Evolutionary conservation across 106 monocot species (phyloP), one percentile per base, ranked within the genome.

Genomic region (Dendrobium catenatum): DNA sequence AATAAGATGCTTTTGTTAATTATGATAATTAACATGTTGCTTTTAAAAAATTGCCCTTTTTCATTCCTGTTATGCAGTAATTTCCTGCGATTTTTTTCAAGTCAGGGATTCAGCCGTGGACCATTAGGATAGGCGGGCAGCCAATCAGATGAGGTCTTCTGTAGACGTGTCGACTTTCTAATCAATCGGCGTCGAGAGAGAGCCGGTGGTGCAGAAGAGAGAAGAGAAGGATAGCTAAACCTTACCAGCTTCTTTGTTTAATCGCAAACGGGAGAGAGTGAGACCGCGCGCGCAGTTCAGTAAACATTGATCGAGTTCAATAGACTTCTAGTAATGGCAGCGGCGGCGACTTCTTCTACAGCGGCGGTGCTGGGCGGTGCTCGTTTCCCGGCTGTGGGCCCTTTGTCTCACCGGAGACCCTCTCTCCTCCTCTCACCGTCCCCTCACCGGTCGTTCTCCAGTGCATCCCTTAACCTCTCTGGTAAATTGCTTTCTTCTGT

Each of bases 351-450:
- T 72, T 72, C 37, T 31, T 42, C 74, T 19, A 22, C 66, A 4
- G 15, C 81, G 33, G 83, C 86, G 46, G 81, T 73, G 55, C 73
- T 88, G 9, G 79, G 86, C n/a, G 86, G 83, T 6, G 77, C 59
- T 73, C 76, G 76, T 6, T 47, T 88, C 79, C 75, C 75, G 49
- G 29, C 56, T 19, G 74, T n/a, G 7, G 24, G 27, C 26, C 80
- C 64, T 74, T 46, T 55, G 77, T 42, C 47, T 27, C 46, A 49
- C 56, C 72, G 70, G 43, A 68, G 56, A 40, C 74, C 81, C 27
- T n/a, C 31, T 27, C 42, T 22, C 75, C 56, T 42, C 80, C 66
- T 40, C 29, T 42, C 42, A 19, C 77, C 61, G 3, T 76, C 19
- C 15, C 58, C 79, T 56, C 54, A 64, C 49, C 79, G 80, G 40